Base-by-base conservation (phyloP, 306 rosid species). In the Rubus parviflorus region DNA sequence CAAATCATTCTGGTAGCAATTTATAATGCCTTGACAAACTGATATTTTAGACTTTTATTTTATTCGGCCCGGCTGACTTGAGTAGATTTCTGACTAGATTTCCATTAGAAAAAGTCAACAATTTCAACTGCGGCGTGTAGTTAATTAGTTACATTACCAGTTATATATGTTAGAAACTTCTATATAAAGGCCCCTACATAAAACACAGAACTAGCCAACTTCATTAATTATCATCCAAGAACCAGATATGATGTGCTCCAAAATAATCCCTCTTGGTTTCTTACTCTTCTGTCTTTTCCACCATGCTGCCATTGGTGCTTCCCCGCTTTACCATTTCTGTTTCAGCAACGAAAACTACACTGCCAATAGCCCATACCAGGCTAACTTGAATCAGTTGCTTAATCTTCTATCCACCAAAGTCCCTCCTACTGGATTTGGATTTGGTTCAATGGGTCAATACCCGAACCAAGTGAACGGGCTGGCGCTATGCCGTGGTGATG, bases 311-410 rank as follows among this genome's bases (percentile, higher is more conserved):
- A n/a, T 77, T 11, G 91, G 83, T 19, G 81, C 70, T 0, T 77
- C 76, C 22, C 87, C 88, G 23, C 91, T 92, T 43, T 85, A 70
- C 37, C 84, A 85, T 54, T 66, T 83, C 38, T 92, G 97, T 67
- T 88, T 87, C 37, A 78, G 15, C 79, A 45, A 75, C 0, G 71
- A 85, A 40, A 84, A 86, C 73, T 86, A 67, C 85, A 88, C 96
- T 23, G 11, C 87, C 58, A 38, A 71, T 19, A 69, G 68, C 81
- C 67, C 82, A 2, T 84, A 61, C 11, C 71, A 53, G 25, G 81
- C 76, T 0, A 81, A 85, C 75, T 72, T 78, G 19, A 75, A 74
- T 1, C 46, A 48, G 20, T 20, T 82, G 35, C 38, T 81, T 53
- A 14, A 25, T 70, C 76, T 40, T 30, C 47, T 85, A 16, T 8